Base-by-base conservation (phyloP, 2,329 filamentous ascomycete species). In the Ophiostoma perfectum region DNA sequence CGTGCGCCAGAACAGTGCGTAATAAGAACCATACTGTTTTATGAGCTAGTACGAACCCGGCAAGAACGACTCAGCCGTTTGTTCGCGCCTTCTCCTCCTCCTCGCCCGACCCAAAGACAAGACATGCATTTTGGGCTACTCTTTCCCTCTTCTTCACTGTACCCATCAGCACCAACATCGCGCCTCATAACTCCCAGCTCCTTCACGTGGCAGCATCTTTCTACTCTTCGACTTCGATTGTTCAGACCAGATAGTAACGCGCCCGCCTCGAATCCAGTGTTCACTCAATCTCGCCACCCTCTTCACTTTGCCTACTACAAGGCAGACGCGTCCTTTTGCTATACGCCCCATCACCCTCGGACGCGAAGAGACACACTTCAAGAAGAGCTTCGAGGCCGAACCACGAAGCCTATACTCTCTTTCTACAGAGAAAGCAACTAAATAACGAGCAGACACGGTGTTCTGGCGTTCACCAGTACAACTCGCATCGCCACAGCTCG, bases 1-100 rank as follows among this genome's bases (percentile, higher is more conserved):
- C 67, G 72, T 73, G 70, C 71, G 44, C 69, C 27, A 27, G 47
- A 27, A 16, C 63, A 45, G 63, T 64, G 42, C 42, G 5, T 64
- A 2, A 27, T 2, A 8, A 9, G 4, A 1, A 27, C 4, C 3
- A 5, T 5, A 41, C 60, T 42, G 14, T 63, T n/a, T 42, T 42
- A 18, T 39, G 64, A 27, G 36, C 64, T 65, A 60, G 39, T 38
- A 36, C 49, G 47, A 9, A 44, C 12, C 11, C 36, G 41, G 49
- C 18, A 45, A 60, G 65, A 5, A 38, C 49, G 6, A 38, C 39
- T 14, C 49, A 44, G 60, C 18, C 18, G 7, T 41, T 18, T 47
- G 41, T 44, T 65, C 44, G 42, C 63, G 63, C 63, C 63, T 47
- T 39, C 63, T n/a, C 27, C 63, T 64, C 18, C 42, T 62, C 38